Base-by-base conservation (phyloP, 1,284 basidiomycete genomes). In the Termitomyces sp. region DNA sequence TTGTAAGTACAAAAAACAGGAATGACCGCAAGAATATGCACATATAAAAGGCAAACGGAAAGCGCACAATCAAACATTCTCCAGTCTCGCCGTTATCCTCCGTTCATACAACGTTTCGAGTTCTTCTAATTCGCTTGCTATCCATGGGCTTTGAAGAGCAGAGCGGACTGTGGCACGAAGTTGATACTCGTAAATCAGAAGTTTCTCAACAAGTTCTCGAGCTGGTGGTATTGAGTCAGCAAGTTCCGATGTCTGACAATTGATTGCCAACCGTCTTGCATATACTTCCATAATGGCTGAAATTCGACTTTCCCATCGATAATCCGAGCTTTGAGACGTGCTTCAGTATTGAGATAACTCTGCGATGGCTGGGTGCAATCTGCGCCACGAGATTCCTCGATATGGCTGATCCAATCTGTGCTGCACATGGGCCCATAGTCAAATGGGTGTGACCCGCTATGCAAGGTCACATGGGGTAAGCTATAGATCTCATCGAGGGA, bases 371-470 rank as follows among this genome's bases (percentile, higher is more conserved):
- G 68, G 10, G 72, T 71, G 38, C 57, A 58, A 33, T 57, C 53
- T 19, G 54, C 26, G 45, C 66, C 63, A 35, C 59, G 66, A 16
- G 71, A 71, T 30, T 66, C 67, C 54, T 61, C 61, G 19, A 67
- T 64, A 53, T 69, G 66, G 49, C 61, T 66, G 31, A 68, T 46
- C 71, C 72, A 72, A 56, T 63, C 62, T 13, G 68, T 49, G 50
- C 57, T 31, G 56, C 56, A 31, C 35, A 46, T 40, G 13, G 64
- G 57, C 21, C 72, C 75, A 58, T 80, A 80, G 62, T 90, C 88
- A 61, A 89, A 90, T 0, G 87, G 87, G 66, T 90, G 86, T 41
- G 72, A 73, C 44, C 88, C 86, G 50, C 89, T 58, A 30, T 11
- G 30, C 26, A 44, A 21, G 10, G 21, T 34, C n/a, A n/a, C 41